phyloP scores from a whole-genome alignment of 179 eudicot genomes.

The Amaranthus tricolor region DNA sequence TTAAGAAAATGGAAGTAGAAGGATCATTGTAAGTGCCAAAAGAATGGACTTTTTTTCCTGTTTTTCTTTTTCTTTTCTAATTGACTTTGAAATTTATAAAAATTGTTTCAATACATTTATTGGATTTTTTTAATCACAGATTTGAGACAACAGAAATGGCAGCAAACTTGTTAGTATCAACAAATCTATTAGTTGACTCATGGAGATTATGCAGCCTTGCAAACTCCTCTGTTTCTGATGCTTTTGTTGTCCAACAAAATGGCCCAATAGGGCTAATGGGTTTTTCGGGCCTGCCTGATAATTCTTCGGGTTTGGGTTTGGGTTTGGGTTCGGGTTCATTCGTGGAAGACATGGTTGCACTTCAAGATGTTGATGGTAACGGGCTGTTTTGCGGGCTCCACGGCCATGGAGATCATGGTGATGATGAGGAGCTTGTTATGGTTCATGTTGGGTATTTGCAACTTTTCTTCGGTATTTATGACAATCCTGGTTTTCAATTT shows the following conservation, averaged over 20 bases:
- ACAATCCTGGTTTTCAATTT: constrained; percentile 34
- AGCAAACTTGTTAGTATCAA: constrained; percentile 64
- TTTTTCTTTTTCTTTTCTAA: not conserved
- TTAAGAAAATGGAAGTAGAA: constrained; percentile 35
- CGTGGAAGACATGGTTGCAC: constrained; percentile 37
- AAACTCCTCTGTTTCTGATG: constrained; percentile 36
- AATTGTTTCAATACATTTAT: not conserved
- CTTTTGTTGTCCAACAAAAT: constrained; percentile 28
- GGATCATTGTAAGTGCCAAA: constrained; percentile 35
- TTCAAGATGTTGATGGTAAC: constrained; percentile 22
- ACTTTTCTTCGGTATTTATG: constrained; percentile 45
- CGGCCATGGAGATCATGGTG: constrained; percentile 28
- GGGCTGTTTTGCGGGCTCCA: constrained; percentile 44
- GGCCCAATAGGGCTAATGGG: constrained; percentile 37
- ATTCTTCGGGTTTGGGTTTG: constrained; percentile 21
- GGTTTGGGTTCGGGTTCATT: constrained; percentile 34
- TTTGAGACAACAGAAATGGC: constrained; percentile 84
- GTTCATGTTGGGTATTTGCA: constrained; percentile 63
- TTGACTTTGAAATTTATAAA: not conserved
- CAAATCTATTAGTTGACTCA: constrained; percentile 56
- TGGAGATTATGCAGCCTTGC: constrained; percentile 59
- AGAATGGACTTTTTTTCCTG: not conserved
- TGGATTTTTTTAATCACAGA: constrained; percentile 29
- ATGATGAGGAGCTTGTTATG: constrained; percentile 40
- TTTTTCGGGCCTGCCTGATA: constrained; percentile 38